These are phyloP conservation scores for Lachancea waltii DNA, from an alignment of 805 yeast genomes.

Conservation along the genomic window DNA sequence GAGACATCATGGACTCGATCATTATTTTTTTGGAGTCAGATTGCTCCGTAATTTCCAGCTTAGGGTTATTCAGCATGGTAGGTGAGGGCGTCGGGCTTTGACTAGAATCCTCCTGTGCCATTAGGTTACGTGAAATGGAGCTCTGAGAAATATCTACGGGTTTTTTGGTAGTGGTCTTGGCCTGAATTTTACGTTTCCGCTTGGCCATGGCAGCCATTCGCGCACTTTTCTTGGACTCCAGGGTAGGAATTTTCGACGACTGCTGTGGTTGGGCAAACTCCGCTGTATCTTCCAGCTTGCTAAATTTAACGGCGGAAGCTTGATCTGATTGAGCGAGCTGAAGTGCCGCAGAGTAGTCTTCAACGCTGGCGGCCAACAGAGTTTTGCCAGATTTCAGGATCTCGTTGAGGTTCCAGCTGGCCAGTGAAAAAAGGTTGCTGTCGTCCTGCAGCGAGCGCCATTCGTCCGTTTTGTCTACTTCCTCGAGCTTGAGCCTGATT, in stretches of 20 bases:
- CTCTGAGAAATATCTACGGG: conserved; percentile 69
- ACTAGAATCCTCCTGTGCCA: conserved; percentile 27
- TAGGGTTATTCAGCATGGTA: conserved; percentile 30
- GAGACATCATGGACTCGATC: conserved; percentile 70
- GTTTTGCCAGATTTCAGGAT: conserved; percentile 26
- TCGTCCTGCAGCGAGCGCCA: conserved; percentile 22
- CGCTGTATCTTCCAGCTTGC: conserved; percentile 2
- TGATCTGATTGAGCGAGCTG: conserved; percentile 1
- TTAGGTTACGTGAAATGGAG: conserved; percentile 46
- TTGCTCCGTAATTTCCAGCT: conserved; percentile 66
- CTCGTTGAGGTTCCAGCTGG: conserved; percentile 26
- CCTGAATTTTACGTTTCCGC: conserved; percentile 72
- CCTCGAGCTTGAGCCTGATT: conserved; percentile 28
- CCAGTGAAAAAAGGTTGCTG: conserved; percentile 17
- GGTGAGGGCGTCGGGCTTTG: conserved; percentile 21
- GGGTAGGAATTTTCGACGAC: conserved; percentile 12
- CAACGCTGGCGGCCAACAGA: conserved; percentile 23
- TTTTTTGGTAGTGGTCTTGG: conserved; percentile 44
- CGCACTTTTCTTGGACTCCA: conserved; percentile 44
- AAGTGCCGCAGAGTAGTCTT: conserved; percentile 5
- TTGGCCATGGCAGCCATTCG: conserved; percentile 93
- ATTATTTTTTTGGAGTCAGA: conserved; percentile 76
- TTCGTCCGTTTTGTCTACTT: conserved; percentile 19
- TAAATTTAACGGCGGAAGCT: neutral
- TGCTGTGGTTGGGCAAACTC: neutral